phyloP scores from a whole-genome alignment of 768 basidiomycete genomes.

The Psilocybe subaeruginosa region DNA sequence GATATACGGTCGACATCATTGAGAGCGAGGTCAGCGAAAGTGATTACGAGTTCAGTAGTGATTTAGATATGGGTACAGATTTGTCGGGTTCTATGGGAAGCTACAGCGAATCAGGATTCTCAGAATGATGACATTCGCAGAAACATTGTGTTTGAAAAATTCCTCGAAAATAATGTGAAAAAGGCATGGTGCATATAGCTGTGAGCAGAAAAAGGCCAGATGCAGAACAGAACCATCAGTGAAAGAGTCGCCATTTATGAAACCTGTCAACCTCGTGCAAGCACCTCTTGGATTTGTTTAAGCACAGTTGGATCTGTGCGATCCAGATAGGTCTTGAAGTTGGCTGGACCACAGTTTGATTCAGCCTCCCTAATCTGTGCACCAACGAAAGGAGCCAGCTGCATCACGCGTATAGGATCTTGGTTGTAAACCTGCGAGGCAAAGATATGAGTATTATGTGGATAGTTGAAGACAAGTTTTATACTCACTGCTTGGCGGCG shows the following conservation, averaged over 20 bases:
- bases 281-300: constrained; percentile 64
- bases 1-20: constrained; percentile 50
- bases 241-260: not conserved
- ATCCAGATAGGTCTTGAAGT: constrained; percentile 65
- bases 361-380: constrained; percentile 67
- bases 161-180: not conserved
- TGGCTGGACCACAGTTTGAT: constrained; percentile 53
- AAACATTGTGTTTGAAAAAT: not conserved
- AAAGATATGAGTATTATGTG: not conserved
- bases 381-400: constrained; percentile 64
- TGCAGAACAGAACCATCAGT: not conserved
- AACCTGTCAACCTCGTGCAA: constrained; percentile 28
- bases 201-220: not conserved
- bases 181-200: not conserved
- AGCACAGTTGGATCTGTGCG: constrained; percentile 77
- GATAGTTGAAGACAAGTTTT: constrained; percentile 5
- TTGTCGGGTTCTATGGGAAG: constrained; percentile 59
- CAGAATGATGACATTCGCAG: constrained; percentile 31
- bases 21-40: constrained; percentile 47
- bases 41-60: constrained; percentile 64
- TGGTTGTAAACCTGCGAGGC: constrained; percentile 60
- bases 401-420: constrained; percentile 72
- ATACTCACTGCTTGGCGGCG: constrained; percentile 71
- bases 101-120: constrained; percentile 49
- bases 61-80: constrained; percentile 53